These are phyloP conservation scores for Dactylellina leptospora DNA, from an alignment of 2,329 filamentous ascomycete species.

Conservation along the genomic window DNA sequence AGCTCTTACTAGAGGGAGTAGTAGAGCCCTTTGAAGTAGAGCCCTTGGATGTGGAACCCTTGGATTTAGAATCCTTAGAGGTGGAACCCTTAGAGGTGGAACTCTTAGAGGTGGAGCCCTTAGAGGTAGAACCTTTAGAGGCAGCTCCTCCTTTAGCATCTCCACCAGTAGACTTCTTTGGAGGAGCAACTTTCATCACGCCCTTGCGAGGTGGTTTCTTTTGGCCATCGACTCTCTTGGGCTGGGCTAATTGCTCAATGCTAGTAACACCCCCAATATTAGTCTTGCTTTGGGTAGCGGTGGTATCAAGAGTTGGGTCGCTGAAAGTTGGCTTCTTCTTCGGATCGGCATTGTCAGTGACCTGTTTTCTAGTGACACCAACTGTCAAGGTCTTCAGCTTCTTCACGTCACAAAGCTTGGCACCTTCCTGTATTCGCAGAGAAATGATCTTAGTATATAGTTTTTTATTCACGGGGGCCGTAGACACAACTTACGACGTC, in stretches of 20 bases:
- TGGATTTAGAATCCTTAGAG: not conserved
- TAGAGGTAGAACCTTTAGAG: not conserved
- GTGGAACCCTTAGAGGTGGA: not conserved
- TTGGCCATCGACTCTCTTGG: conserved; percentile 20
- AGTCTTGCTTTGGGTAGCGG: conserved; percentile 25
- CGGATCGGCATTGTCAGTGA: conserved; percentile 4
- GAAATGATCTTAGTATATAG: not conserved
- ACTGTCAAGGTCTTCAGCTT: conserved; percentile 32
- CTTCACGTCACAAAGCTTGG: conserved; percentile 26
- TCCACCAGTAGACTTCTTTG: not conserved
- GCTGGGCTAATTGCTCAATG: not conserved
- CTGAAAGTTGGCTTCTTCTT: conserved; percentile 23
- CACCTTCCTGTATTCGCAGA: conserved; percentile 12
- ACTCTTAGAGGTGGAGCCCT: not conserved
- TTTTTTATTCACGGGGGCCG: not conserved
- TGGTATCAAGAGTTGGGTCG: not conserved
- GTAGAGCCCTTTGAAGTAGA: too few species aligned
- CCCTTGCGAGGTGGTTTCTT: conserved; percentile 13
- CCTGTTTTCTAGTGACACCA: conserved; percentile 25
- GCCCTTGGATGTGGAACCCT: not conserved
- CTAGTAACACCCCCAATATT: conserved; percentile 29
- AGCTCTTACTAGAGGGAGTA: too few species aligned
- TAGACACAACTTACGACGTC: conserved; percentile 7
- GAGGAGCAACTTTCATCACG: conserved; percentile 9
- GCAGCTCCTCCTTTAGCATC: not conserved